A percentile compares a stretch with the other conserved stretches of the same genome.
Evolutionary conservation across 1,139 yeast genomes (phyloP).

Genomic region (Debaryomycetaceae sp.): DNA sequence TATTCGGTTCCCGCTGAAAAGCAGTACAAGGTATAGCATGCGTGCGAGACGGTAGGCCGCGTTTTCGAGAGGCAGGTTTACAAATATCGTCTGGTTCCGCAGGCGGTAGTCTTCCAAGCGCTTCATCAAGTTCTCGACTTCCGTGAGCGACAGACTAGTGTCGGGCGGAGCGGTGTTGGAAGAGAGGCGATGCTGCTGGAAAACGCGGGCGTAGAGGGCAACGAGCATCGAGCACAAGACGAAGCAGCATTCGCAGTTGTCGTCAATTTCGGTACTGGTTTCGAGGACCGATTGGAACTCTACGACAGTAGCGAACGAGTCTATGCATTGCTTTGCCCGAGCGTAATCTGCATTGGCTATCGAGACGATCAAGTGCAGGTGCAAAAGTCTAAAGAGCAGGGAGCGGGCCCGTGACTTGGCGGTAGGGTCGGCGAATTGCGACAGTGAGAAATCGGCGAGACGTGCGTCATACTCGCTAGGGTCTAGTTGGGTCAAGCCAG

Average conservation of each 20-base stretch:
- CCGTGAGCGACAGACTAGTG: slow-evolving; percentile 2
- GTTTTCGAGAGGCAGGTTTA: slow-evolving; percentile 3
- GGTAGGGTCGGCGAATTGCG: too few relatives aligned
- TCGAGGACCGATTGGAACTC: slow-evolving; percentile 17
- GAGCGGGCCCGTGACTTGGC: too few relatives aligned
- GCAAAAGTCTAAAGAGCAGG: too few relatives aligned
- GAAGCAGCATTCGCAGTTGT: slow-evolving; percentile 17
- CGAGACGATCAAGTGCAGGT: too few relatives aligned
- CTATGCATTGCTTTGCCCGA: slow-evolving; percentile 10
- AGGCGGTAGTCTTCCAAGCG: slow-evolving; percentile 12
- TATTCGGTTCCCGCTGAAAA: slow-evolving; percentile 17
- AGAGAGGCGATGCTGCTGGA: not conserved
- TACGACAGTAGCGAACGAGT: slow-evolving; percentile 10
- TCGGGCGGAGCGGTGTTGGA: not conserved
- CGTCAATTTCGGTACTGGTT: slow-evolving; percentile 9
- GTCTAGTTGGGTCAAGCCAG: too few relatives aligned
- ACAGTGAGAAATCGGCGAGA: too few relatives aligned
- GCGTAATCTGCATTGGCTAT: slow-evolving; percentile 9
- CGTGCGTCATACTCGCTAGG: too few relatives aligned
- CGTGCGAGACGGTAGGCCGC: slow-evolving; percentile 13
- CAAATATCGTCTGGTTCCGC: slow-evolving; percentile 12
- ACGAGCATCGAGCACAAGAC: slow-evolving; percentile 14
- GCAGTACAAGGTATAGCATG: slow-evolving; percentile 12
- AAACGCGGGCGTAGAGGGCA: too few relatives aligned
- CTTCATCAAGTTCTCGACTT: slow-evolving; percentile 11